These are phyloP conservation scores for Fusarium beomiforme DNA, from an alignment of 2,329 filamentous ascomycete genomes.

Conservation along the genomic window DNA sequence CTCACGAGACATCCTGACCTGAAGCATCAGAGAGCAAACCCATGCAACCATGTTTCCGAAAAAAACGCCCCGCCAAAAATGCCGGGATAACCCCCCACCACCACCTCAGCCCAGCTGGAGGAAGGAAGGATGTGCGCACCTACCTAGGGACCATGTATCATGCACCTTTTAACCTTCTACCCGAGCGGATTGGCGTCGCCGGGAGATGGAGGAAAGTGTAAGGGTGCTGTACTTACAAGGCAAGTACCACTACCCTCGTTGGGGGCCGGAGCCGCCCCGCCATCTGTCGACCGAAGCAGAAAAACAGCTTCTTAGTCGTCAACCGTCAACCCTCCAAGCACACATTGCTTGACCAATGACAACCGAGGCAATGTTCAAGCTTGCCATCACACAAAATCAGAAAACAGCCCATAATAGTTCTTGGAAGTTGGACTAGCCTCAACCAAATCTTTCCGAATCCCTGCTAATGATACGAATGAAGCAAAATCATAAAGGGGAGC, in stretches of 20 bases:
- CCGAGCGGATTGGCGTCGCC: background rate
- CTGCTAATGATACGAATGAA: conserved; percentile 12
- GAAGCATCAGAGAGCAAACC: conserved; percentile 9
- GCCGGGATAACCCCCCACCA: conserved; percentile 20
- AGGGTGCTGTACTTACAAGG: conserved; percentile 1
- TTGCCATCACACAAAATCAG: conserved; percentile 5
- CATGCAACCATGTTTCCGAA: conserved; percentile 27
- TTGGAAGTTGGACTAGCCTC: conserved; percentile 14
- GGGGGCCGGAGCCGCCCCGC: conserved; percentile 33
- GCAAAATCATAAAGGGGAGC: conserved; percentile 4
- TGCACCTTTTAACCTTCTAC: background rate
- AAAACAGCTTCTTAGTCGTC: conserved; percentile 26
- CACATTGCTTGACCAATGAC: conserved; percentile 20
- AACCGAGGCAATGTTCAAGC: background rate
- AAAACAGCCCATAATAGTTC: conserved; percentile 26
- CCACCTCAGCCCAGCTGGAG: conserved; percentile 12
- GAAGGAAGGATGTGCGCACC: background rate
- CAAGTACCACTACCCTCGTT: background rate
- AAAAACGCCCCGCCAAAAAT: conserved; percentile 13
- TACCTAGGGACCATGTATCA: background rate
- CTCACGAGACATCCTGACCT: conserved; percentile 29
- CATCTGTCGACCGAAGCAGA: conserved; percentile 29
- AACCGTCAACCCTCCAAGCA: conserved; percentile 13
- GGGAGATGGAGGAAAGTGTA: background rate
- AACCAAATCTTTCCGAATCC: conserved; percentile 15